phyloP scores from a whole-genome alignment of 306 rosid species.

The Quercus engelmannii region DNA sequence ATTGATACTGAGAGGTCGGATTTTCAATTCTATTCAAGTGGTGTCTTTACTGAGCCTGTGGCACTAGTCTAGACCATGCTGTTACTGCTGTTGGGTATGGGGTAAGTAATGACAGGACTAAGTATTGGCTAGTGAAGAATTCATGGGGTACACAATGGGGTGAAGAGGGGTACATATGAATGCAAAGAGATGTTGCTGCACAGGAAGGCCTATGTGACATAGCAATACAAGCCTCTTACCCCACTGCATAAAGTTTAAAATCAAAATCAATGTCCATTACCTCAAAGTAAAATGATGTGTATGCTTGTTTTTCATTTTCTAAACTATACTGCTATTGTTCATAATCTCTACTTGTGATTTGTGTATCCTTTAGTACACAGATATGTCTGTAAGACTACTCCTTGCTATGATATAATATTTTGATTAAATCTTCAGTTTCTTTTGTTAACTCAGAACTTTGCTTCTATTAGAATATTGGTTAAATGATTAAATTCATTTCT shows the following conservation, averaged over 20 bases:
- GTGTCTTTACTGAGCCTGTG: constrained; percentile 38
- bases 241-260: constrained; percentile 11
- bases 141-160: constrained; percentile 53
- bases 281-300: no score
- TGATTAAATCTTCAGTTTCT: no score
- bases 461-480: no score
- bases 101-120: constrained; percentile 19
- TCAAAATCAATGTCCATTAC: background rate
- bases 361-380: no score
- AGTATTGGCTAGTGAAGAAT: constrained; percentile 50
- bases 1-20: constrained; percentile 38
- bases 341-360: no score
- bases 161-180: constrained; percentile 32
- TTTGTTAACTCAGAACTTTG: no score
- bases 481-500: no score
- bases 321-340: no score
- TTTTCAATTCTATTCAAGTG: constrained; percentile 34
- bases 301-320: no score
- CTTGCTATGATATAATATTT: no score
- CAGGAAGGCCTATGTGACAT: constrained; percentile 47
- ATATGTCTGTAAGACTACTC: no score
- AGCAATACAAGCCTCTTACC: constrained; percentile 47
- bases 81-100: constrained; percentile 49
- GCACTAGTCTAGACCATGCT: constrained; percentile 36
- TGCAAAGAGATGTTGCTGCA: constrained; percentile 29